Base-by-base conservation (phyloP, 202 grass and related monocot species). In the Bolboschoenoplectus hybrid region DNA sequence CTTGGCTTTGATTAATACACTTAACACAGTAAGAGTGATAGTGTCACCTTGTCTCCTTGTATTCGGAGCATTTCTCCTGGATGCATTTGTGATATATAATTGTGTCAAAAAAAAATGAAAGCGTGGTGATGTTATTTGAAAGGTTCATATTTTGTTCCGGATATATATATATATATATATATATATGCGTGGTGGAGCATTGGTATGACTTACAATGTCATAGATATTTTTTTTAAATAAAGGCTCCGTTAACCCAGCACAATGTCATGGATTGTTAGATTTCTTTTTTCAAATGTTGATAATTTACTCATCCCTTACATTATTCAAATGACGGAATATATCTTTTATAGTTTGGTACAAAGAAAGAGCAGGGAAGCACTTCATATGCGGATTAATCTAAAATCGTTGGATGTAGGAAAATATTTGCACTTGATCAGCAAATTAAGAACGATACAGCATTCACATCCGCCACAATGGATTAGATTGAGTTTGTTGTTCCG, bases 91-190 rank as follows among this genome's bases (percentile, higher is more conserved):
- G 13, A 78, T 26, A 26, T 26, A 26, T 78, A 78, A 78, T 78
- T 78, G 34, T 78, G 49, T 40, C 16, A n/a, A 78, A 35, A 9
- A n/a, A 78, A 35, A 9, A 51, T 39, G 74, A 6, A 78, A 78
- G 1, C 51, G 51, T 13, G 74, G 74, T 57, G 51, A 58, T 78
- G 49, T 78, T 57, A 40, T 55, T 58, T 78, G 51, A 78, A 78
- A 78, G 51, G 13, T 40, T 78, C 8, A 57, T 78, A 78, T 57
- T 38, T 57, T 40, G 32, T 57, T 56, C 11, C 34, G 0, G 16
- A 56, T 39, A 35, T 52, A 13, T 51, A 34, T 12, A n/a, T 16
- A 19, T 36, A 43, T 69, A 39, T 39, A 5, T 36, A 36, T 3
- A 9, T 13, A 11, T 67, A 45, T 75, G 4, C 43, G 13, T 72